Evolutionary conservation across 2,329 filamentous ascomycete genomes (phyloP).

Genomic region (Trichoderma cornu-damae): DNA sequence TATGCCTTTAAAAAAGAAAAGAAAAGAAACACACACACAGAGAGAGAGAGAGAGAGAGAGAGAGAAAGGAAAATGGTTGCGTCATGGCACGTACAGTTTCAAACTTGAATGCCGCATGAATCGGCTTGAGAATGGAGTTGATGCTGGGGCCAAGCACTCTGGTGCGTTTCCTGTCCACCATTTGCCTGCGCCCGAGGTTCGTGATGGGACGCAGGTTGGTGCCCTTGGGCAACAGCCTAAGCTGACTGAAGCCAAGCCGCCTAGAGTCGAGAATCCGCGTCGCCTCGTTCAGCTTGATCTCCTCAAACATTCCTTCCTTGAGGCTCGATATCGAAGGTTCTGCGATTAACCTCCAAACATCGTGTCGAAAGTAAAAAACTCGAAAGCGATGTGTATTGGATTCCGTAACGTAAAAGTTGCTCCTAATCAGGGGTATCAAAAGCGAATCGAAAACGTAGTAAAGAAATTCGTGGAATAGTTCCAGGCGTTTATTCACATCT

Average conservation of each 20-base stretch:
- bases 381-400: slow-evolving; percentile 73
- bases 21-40: no score
- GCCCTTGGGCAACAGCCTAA: slow-evolving; percentile 79
- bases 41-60: no score
- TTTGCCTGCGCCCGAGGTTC: slow-evolving; percentile 67
- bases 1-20: not conserved
- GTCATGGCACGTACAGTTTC: slow-evolving; percentile 57
- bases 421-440: slow-evolving; percentile 77
- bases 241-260: slow-evolving; percentile 67
- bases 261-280: slow-evolving; percentile 55
- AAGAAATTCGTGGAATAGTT: slow-evolving; percentile 77
- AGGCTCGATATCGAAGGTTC: slow-evolving; percentile 66
- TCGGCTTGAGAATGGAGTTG: slow-evolving; percentile 57
- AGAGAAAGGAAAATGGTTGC: no score
- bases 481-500: slow-evolving; percentile 68
- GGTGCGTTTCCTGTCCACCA: slow-evolving; percentile 45
- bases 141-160: slow-evolving; percentile 50
- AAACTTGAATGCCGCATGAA: slow-evolving; percentile 70
- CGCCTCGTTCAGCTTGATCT: slow-evolving; percentile 57
- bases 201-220: slow-evolving; percentile 74
- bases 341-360: slow-evolving; percentile 75
- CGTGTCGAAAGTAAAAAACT: slow-evolving; percentile 91
- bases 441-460: slow-evolving; percentile 94
- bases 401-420: slow-evolving; percentile 93
- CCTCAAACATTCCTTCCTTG: slow-evolving; percentile 71